Percentiles rank a stretch among this genome's conserved stretches.
Conservation (phyloP, 352 stramenopile species). For the Globisporangium emineosum region DNA sequence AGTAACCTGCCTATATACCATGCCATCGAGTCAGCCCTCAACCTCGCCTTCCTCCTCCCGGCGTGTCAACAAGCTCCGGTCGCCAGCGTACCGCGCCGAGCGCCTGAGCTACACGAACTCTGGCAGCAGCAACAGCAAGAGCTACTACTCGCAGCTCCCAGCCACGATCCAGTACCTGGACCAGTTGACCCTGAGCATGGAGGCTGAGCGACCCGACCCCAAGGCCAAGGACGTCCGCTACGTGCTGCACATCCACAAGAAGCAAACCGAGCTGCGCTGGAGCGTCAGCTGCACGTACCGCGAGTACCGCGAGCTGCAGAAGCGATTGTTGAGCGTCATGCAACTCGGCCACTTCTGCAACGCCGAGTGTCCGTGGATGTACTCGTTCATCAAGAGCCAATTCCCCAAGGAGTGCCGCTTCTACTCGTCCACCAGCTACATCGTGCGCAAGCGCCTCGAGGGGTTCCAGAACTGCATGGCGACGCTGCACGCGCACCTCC, state of each 20-base stretch:
- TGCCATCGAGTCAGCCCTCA: neutral
- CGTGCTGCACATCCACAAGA: conserved; percentile 2
- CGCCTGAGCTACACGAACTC: conserved; percentile 5
- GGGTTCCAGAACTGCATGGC: conserved; percentile 34
- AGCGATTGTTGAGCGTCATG: conserved; percentile 29
- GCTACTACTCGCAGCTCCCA: neutral
- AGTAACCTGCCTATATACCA: neutral
- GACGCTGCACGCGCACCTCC: conserved; percentile 34
- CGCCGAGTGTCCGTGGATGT: conserved; percentile 47
- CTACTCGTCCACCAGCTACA: conserved; percentile 14
- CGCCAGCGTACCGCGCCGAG: neutral
- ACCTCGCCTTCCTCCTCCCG: neutral
- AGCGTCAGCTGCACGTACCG: neutral
- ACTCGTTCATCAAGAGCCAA: conserved; percentile 41
- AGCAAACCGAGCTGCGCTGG: neutral
- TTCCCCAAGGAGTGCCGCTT: conserved; percentile 33
- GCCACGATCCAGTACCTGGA: conserved; percentile 6
- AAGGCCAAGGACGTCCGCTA: conserved; percentile 4
- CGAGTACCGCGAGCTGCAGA: conserved; percentile 43
- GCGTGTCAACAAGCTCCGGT: neutral
- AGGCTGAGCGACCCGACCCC: neutral
- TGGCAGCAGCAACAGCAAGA: neutral
- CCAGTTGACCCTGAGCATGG: conserved; percentile 2
- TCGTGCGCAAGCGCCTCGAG: conserved; percentile 32
- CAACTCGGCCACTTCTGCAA: conserved; percentile 55